These are phyloP conservation scores for Pseudogymnoascus sp. DNA, from an alignment of 2,329 filamentous ascomycete species.

Conservation along the genomic window DNA sequence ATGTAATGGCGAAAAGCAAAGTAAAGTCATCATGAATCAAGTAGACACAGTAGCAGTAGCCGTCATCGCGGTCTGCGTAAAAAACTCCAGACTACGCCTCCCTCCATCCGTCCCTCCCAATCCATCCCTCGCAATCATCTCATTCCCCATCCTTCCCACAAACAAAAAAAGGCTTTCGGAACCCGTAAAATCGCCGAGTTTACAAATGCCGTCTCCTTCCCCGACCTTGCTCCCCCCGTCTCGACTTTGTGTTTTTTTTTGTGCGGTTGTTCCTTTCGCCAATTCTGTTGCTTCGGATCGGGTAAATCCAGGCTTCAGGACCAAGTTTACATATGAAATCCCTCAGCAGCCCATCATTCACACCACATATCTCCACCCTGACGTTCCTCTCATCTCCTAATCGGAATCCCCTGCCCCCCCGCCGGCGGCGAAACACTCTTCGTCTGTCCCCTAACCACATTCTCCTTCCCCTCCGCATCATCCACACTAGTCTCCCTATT, in stretches of 20 bases:
- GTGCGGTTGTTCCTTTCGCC: background rate
- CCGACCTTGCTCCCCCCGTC: background rate
- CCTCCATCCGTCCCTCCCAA: background rate
- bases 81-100: background rate
- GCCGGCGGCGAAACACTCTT: slow-evolving; percentile 24
- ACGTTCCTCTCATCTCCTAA: slow-evolving; percentile 32
- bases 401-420: slow-evolving; percentile 50
- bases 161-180: background rate
- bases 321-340: background rate
- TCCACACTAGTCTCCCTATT: slow-evolving; percentile 72
- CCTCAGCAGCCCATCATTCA: background rate
- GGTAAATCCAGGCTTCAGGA: background rate
- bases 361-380: background rate
- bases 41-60: background rate
- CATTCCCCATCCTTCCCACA: background rate
- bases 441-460: background rate
- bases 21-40: slow-evolving; percentile 4
- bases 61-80: background rate
- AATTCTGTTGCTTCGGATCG: background rate
- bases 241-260: background rate
- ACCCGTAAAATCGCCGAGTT: background rate
- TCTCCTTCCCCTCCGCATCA: slow-evolving; percentile 40
- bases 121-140: background rate
- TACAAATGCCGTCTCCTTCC: background rate
- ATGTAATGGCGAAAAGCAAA: background rate